phyloP scores from a whole-genome alignment of 352 stramenopile genomes.

The Chrysophaeum taylorii region DNA sequence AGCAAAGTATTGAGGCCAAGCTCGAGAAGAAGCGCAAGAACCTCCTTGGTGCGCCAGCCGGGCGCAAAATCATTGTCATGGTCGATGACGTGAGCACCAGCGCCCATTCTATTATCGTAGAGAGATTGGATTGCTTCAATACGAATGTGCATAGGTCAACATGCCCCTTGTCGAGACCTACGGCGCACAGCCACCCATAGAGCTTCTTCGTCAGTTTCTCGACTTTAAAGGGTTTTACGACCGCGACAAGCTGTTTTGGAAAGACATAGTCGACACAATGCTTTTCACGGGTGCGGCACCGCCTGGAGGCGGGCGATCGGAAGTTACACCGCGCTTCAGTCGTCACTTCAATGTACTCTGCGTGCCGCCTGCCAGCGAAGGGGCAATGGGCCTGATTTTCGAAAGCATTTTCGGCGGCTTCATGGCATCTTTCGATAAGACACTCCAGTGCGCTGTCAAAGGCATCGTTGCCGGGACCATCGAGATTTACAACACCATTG shows the following conservation, averaged over 20 bases:
- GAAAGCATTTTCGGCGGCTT: slow-evolving; percentile 80
- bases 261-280: slow-evolving; percentile 82
- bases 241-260: slow-evolving; percentile 89
- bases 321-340: slow-evolving; percentile 75
- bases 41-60: slow-evolving; percentile 67
- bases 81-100: slow-evolving; percentile 89
- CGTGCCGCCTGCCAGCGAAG: slow-evolving; percentile 71
- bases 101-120: no score
- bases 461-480: slow-evolving; percentile 74
- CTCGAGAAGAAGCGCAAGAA: slow-evolving; percentile 89
- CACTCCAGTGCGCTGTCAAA: slow-evolving; percentile 62
- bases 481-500: slow-evolving; percentile 82
- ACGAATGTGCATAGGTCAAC: no score
- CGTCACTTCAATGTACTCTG: slow-evolving; percentile 89
- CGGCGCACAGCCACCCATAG: slow-evolving; percentile 78
- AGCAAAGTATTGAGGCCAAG: slow-evolving; percentile 76
- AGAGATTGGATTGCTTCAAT: no score
- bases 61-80: slow-evolving; percentile 72
- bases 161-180: slow-evolving; percentile 79
- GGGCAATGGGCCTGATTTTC: slow-evolving; percentile 80
- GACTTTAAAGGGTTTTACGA: slow-evolving; percentile 92
- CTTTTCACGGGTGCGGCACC: slow-evolving; percentile 73
- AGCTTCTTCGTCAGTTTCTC: slow-evolving; percentile 82
- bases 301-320: slow-evolving; percentile 65
- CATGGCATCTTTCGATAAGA: slow-evolving; percentile 65